A percentile compares a stretch with the other conserved stretches of the same genome.
Conservation (phyloP, 2,329 filamentous ascomycete genomes). For the Clarireedia monteithiana region DNA sequence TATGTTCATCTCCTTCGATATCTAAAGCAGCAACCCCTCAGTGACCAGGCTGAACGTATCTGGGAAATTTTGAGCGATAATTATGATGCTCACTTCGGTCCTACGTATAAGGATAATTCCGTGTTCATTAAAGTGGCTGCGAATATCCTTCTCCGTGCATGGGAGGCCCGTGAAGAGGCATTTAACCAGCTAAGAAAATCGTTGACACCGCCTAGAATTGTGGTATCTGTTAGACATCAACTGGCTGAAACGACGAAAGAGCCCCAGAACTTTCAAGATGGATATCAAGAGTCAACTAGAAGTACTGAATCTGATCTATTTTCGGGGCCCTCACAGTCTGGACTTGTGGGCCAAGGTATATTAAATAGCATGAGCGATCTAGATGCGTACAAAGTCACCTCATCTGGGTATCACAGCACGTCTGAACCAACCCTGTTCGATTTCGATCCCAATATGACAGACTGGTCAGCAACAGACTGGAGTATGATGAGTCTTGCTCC, state of each 20-base stretch:
- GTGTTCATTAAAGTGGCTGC: conserved; percentile 18
- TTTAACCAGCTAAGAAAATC: conserved; percentile 14
- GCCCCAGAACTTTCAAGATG: neutral
- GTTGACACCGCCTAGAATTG: conserved; percentile 17
- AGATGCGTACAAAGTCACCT: no score
- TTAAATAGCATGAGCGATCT: no score
- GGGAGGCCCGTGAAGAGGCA: conserved; percentile 20
- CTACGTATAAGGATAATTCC: conserved; percentile 3
- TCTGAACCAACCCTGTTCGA: conserved; percentile 14
- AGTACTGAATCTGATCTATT: no score
- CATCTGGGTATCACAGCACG: conserved; percentile 11
- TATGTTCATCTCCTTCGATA: conserved; percentile 29
- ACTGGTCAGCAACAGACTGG: conserved; percentile 28
- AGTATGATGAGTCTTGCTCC: neutral
- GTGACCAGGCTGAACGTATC: conserved; percentile 21
- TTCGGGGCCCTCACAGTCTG: no score
- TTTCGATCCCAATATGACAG: conserved; percentile 21
- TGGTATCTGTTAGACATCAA: conserved; percentile 18
- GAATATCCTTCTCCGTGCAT: conserved; percentile 22
- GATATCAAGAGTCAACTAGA: no score
- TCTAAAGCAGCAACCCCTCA: conserved; percentile 21
- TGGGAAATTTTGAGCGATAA: conserved; percentile 26
- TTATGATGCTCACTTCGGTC: conserved; percentile 18
- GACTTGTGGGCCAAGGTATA: no score
- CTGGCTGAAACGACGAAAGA: conserved; percentile 8